A percentile compares a stretch with the other conserved stretches of the same genome.
These are phyloP conservation scores for Hypoxylon subgilvum DNA, from an alignment of 495 filamentous ascomycete species.

Conservation along the genomic window DNA sequence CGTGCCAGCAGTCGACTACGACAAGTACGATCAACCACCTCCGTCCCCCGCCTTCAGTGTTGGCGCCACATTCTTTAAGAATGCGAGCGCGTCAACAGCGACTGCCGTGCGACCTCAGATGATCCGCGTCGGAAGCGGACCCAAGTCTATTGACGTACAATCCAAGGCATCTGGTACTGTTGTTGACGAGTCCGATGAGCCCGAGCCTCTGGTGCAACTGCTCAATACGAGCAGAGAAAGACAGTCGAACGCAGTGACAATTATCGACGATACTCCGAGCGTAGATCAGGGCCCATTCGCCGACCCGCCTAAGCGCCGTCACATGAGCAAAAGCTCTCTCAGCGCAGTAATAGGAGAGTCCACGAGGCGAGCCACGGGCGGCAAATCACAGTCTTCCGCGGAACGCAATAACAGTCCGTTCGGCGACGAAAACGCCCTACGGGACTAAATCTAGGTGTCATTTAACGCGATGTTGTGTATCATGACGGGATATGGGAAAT, in stretches of 20 bases:
- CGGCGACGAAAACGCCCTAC: slow-evolving; percentile 61
- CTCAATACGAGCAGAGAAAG: slow-evolving; percentile 24
- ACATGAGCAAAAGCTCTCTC: slow-evolving; percentile 52
- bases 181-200: slow-evolving; percentile 22
- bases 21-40: slow-evolving; percentile 53
- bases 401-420: slow-evolving; percentile 58
- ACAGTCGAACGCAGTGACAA: slow-evolving; percentile 48
- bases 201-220: slow-evolving; percentile 18
- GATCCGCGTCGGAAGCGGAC: slow-evolving; percentile 57
- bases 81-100: slow-evolving; percentile 59
- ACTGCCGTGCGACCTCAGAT: slow-evolving; percentile 60
- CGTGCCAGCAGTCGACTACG: slow-evolving; percentile 60
- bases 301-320: slow-evolving; percentile 52
- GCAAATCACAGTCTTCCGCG: slow-evolving; percentile 34
- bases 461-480: slow-evolving; percentile 29
- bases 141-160: slow-evolving; percentile 51
- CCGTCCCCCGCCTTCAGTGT: slow-evolving; percentile 65
- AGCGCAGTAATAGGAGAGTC: slow-evolving; percentile 62
- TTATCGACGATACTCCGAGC: slow-evolving; percentile 57
- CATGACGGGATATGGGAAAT: slow-evolving; percentile 41
- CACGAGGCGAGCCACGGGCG: slow-evolving; percentile 48
- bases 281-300: slow-evolving; percentile 64
- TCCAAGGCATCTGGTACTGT: slow-evolving; percentile 39
- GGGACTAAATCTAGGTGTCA: slow-evolving; percentile 42
- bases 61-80: slow-evolving; percentile 69